These are phyloP conservation scores for Chalara sp. DNA, from an alignment of 2,329 filamentous ascomycete species.

Conservation along the genomic window DNA sequence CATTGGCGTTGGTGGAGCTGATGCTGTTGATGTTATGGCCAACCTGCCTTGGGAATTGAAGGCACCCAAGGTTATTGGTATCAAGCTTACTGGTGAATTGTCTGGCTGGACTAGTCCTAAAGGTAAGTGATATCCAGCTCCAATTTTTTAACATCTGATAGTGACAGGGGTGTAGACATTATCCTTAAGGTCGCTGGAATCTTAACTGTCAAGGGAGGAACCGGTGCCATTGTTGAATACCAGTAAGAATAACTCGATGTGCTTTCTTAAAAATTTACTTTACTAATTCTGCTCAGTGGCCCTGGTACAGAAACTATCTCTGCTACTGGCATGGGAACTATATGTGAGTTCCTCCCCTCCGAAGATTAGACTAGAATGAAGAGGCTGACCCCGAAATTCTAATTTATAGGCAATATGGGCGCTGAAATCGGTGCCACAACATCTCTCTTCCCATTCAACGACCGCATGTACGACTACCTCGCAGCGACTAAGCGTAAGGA, in stretches of 20 bases:
- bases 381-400: no score
- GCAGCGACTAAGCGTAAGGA: constrained; percentile 80
- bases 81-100: constrained; percentile 84
- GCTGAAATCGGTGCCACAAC: constrained; percentile 81
- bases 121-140: constrained; percentile 47
- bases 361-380: no score
- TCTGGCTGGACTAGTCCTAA: constrained; percentile 92
- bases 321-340: constrained; percentile 82
- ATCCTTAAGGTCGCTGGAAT: constrained; percentile 97
- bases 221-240: constrained; percentile 83
- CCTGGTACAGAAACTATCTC: constrained; percentile 70
- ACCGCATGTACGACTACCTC: constrained; percentile 96
- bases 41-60: constrained; percentile 97
- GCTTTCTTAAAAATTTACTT: no score
- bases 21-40: constrained; percentile 98
- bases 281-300: constrained; percentile 27
- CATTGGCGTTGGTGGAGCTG: constrained; percentile 96
- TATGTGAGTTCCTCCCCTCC: constrained; percentile 32
- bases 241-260: constrained; percentile 21
- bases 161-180: constrained; percentile 54
- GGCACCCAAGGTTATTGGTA: constrained; percentile 94
- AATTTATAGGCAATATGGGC: constrained; percentile 15
- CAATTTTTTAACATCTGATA: constrained; percentile 1
- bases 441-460: constrained; percentile 95
- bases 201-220: constrained; percentile 95